Evolutionary conservation across 257 asterid genomes (phyloP), one percentile per base, ranked within the genome.

Genomic region (Petunia secreta): DNA sequence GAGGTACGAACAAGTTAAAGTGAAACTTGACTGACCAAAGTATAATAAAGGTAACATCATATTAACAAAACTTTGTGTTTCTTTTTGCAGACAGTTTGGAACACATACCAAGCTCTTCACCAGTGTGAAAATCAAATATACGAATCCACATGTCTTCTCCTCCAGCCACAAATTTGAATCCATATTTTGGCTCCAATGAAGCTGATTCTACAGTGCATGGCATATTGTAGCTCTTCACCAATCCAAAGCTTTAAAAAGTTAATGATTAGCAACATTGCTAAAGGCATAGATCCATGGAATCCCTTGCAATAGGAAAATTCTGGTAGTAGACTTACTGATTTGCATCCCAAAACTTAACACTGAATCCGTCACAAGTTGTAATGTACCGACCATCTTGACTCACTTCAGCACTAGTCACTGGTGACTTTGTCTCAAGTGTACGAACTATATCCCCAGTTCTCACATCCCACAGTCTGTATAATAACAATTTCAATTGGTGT

Each of bases 81-180:
- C 25, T 25, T 25, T 25, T 25, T 25, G 75, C 15, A 66, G 37
- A 59, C 40, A 40, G 44, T 55, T n/a, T 15, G 14, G 54, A 38
- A 63, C 15, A 74, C 87, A 48, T 79, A 86, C 87, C 89, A 57
- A 80, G 84, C 78, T 86, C 89, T 74, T 86, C 89, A 14, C 89
- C 89, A 2, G 89, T 86, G 46, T 83, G 82, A 58, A 83, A 86
- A 75, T 86, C 82, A 66, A 83, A 86, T 5, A 86, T 77, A 52
- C 81, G 89, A 50, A 86, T 81, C 89, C 89, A 86, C 85, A 83
- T 81, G 64, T 83, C 89, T 81, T 83, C 89, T 79, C 89, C 89
- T 13, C 80, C 89, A 46, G 85, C 87, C 59, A 86, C 81, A 79
- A 83, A 86, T 75, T 79, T 83, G 73, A 65, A 48, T 7, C 87